Conservation (phyloP, 2,329 filamentous ascomycete genomes). For the Sphaerulina populicola region DNA sequence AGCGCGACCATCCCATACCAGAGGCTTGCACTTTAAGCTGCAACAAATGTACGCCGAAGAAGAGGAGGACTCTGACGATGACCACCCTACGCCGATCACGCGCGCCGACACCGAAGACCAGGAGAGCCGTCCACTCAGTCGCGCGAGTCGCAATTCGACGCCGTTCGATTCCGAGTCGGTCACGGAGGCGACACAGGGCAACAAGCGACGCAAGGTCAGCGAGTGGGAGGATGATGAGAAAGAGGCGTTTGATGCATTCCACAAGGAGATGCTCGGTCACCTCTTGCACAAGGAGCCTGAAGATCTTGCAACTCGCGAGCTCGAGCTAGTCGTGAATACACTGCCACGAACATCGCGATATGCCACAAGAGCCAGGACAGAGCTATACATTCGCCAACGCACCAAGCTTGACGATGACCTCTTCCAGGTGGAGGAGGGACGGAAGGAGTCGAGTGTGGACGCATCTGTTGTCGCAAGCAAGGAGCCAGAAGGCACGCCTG, state of each 20-base stretch:
- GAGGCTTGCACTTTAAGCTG: slow-evolving; percentile 73
- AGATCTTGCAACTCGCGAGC: slow-evolving; percentile 56
- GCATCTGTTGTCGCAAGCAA: slow-evolving; percentile 20
- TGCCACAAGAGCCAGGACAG: slow-evolving; percentile 63
- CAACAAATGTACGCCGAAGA: slow-evolving; percentile 66
- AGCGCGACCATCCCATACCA: slow-evolving; percentile 53
- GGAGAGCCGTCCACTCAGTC: slow-evolving; percentile 73
- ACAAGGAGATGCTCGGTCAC: slow-evolving; percentile 42
- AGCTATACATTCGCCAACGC: slow-evolving; percentile 64
- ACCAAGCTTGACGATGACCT: slow-evolving; percentile 78
- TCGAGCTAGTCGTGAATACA: slow-evolving; percentile 49
- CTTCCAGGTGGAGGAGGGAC: slow-evolving; percentile 54
- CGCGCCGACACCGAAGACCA: slow-evolving; percentile 70
- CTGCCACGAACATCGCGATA: slow-evolving; percentile 54
- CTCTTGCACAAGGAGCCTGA: slow-evolving; percentile 56
- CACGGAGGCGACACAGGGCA: slow-evolving; percentile 36
- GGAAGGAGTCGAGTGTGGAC: slow-evolving; percentile 38
- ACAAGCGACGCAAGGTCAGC: slow-evolving; percentile 39
- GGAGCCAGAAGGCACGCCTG: slow-evolving; percentile 20
- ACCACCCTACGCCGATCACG: slow-evolving; percentile 57
- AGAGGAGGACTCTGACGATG: slow-evolving; percentile 71
- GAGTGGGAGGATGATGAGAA: slow-evolving; percentile 46
- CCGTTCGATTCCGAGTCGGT: slow-evolving; percentile 46
- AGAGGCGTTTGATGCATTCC: slow-evolving; percentile 40
- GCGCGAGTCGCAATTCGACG: slow-evolving; percentile 48